Base-by-base conservation (phyloP, 495 filamentous ascomycete species). In the Glutinoglossum americanum region DNA sequence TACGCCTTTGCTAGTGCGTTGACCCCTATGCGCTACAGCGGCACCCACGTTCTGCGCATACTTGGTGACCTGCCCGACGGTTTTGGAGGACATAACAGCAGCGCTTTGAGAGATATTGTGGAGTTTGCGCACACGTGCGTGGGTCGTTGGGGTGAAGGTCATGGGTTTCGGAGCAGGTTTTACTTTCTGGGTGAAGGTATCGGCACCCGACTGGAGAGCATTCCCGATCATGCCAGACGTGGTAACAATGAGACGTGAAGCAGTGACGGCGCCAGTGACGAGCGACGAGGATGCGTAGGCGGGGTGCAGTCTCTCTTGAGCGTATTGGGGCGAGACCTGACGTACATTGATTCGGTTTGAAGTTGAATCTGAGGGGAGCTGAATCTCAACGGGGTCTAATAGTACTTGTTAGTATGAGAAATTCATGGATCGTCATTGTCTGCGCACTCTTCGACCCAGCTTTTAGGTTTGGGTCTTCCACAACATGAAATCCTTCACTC, bases 211-310 rank as follows among this genome's bases (percentile, higher is more conserved):
- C 32, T 82, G 74, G 60, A 97, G 70, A 17, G 80, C 76, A 65
- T 84, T 89, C 63, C 87, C 77, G 26, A 97, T 70, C 67, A 85
- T 81, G 59, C 77, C 74, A 30, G 87, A 87, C 6, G 82, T 82
- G 0, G 89, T 94, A 32, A 98, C 89, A 62, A 98, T 90, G 41
- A 98, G 73, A 13, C 90, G 85, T 19, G 92, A 96, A 23, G 90
- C 93, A 4, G 83, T 82, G 1, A 87, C 86, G 1, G 93, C 89
- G 60, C 86, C 85, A 57, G 90, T 86, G 21, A 98, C 93, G 21
- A 98, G 73, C 26, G 82, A 81, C 1, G 85, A 92, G 62, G 82
- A 80, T 64, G 84, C 78, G 72, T 96, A 98, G 19, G 87, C 87
- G 3, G 92, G 92, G 65, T 96, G 87, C 59, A 84, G 74, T 39